Evolutionary conservation across 1,139 yeast species (phyloP).

Genomic region (Blastobotrys illinoisensis): DNA sequence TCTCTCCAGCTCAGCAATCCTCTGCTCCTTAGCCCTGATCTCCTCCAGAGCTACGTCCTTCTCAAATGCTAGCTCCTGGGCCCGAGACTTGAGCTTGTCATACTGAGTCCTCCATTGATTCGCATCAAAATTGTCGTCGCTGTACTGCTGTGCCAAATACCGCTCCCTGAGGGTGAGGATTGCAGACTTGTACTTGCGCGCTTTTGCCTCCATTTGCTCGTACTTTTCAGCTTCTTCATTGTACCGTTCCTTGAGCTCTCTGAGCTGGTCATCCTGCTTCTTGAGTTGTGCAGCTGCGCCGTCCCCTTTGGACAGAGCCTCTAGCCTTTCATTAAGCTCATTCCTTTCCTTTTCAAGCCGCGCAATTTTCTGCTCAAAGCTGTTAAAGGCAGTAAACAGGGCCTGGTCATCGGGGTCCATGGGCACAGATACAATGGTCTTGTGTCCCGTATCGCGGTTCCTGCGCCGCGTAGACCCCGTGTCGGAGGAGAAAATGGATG

Average conservation of each 20-base stretch:
- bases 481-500: constrained; percentile 24
- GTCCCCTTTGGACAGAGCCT: constrained; percentile 3
- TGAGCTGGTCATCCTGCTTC: constrained; percentile 15
- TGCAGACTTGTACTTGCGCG: constrained; percentile 20
- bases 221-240: constrained; percentile 11
- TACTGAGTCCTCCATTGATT: not conserved
- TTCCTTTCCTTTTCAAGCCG: constrained; percentile 20
- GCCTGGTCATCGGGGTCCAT: constrained; percentile 27
- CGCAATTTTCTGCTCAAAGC: constrained; percentile 23
- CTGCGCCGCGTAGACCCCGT: constrained; percentile 13
- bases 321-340: constrained; percentile 6
- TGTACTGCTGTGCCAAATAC: constrained; percentile 1
- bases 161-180: constrained; percentile 17
- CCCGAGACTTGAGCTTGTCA: not conserved
- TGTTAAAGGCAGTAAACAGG: constrained; percentile 23
- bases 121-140: not conserved
- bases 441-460: constrained; percentile 16
- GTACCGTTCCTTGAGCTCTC: constrained; percentile 11
- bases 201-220: constrained; percentile 17
- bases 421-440: constrained; percentile 25
- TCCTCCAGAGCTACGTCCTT: not conserved
- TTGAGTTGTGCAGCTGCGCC: constrained; percentile 3
- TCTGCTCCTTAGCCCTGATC: not conserved
- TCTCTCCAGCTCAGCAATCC: constrained; percentile 3
- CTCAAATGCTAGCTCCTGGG: not conserved